Base-by-base conservation (phyloP, 495 filamentous ascomycete species). In the Xylona heveae region DNA sequence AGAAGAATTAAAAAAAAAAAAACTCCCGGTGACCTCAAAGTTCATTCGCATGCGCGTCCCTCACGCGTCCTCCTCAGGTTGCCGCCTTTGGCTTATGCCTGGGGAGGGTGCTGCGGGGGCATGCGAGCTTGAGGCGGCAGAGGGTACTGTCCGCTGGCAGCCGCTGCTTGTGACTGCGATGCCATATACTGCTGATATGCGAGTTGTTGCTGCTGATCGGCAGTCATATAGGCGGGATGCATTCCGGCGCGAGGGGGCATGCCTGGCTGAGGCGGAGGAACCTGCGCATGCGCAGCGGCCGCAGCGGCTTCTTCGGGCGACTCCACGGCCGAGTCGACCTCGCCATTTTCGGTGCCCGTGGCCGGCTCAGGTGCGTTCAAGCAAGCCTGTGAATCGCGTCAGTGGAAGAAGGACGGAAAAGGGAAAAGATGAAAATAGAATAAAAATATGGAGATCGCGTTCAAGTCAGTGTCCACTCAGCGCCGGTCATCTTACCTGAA, bases 291-390 rank as follows among this genome's bases (percentile, higher is more conserved):
- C 63, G 54, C 28, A 57, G 47, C 42, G 61, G 59, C 24, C 71
- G 69, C 8, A 59, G 63, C 1, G 68, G 69, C 3, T 39, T 74
- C 69, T 39, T 74, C 69, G 28, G 69, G 69, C 7, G 69, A 72
- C 19, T 74, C 69, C 46, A 65, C 65, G 7, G 61, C 57, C 10
- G 64, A 62, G 39, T 68, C 64, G 43, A 54, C 76, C 38, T 93
- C 83, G 31, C 88, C 88, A 41, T 94, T 94, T 47, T 90, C 78
- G 44, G 68, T 73, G 43, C 71, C 71, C 24, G 66, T 65, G n/a
- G 78, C 62, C n/a, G 84, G 81, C 52, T 97, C 88, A 34, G 88
- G 90, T 17, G 88, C 88, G 52, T 97, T 97, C 40, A 97, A 61
- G 47, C 88, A 97, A 23, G 88, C 85, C 88, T 92, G n/a, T n/a